A percentile compares a stretch with the other conserved stretches of the same genome.
These are phyloP conservation scores for Crithidia brevicula DNA, from an alignment of 208 protist genomes.

Conservation along the genomic window DNA sequence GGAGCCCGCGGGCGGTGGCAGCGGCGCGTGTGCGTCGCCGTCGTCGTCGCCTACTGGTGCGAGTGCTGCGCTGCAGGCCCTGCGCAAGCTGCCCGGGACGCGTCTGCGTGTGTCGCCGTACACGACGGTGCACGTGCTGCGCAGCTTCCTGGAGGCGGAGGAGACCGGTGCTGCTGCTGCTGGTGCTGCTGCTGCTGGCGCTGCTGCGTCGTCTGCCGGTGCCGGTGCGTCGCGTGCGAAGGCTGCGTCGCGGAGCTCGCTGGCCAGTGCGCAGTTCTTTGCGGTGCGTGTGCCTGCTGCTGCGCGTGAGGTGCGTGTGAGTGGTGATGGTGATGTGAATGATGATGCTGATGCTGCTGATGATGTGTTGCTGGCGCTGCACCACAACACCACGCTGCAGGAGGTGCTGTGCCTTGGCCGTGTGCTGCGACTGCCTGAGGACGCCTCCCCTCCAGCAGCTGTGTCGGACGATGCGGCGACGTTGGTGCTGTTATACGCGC, in stretches of 20 bases:
- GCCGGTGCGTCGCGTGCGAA: too few relatives aligned
- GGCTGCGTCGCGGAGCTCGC: not conserved
- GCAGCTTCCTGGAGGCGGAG: slow-evolving; percentile 18
- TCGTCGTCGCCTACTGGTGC: not conserved
- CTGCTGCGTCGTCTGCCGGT: not conserved
- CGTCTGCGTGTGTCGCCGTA: slow-evolving; percentile 18
- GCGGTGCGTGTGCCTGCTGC: slow-evolving; percentile 9
- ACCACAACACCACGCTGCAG: slow-evolving; percentile 11
- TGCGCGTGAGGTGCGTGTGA: not conserved
- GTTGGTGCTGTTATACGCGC: slow-evolving; percentile 27
- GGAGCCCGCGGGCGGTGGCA: too few relatives aligned
- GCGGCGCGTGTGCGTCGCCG: not conserved
- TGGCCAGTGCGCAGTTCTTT: slow-evolving; percentile 27
- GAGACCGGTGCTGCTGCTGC: too few relatives aligned
- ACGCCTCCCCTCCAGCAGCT: too few relatives aligned
- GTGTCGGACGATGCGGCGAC: slow-evolving; percentile 7
- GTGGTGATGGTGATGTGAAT: not conserved
- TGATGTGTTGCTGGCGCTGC: slow-evolving; percentile 23
- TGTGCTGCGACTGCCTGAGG: slow-evolving; percentile 7
- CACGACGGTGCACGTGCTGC: slow-evolving; percentile 27
- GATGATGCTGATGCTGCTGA: not conserved
- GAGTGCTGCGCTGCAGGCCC: slow-evolving; percentile 1
- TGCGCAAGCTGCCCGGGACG: slow-evolving; percentile 23
- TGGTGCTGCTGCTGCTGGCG: too few relatives aligned
- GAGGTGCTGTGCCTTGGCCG: slow-evolving; percentile 16